These are phyloP conservation scores for Alternaria alternata DNA, from an alignment of 2,329 filamentous ascomycete species.

Conservation along the genomic window DNA sequence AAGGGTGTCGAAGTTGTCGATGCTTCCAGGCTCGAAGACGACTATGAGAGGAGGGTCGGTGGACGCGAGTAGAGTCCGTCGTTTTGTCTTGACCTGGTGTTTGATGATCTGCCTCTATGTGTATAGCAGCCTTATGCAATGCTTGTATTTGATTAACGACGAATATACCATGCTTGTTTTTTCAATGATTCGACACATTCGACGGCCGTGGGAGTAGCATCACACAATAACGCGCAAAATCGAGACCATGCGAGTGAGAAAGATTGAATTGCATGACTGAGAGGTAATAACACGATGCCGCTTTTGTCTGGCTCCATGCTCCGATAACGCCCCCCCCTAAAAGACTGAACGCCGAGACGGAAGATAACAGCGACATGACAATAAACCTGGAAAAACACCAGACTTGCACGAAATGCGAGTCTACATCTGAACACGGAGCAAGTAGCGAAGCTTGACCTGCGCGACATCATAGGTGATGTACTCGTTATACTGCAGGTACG, in stretches of 20 bases:
- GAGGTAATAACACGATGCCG: neutral
- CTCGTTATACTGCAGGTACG: conserved; percentile 72
- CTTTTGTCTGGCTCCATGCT: neutral
- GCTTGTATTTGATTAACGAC: conserved; percentile 12
- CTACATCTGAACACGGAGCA: conserved; percentile 65
- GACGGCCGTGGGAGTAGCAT: neutral
- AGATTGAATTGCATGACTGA: neutral
- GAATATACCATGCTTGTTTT: conserved; percentile 9
- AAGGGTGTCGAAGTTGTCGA: conserved; percentile 91
- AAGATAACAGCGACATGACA: neutral
- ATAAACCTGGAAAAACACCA: neutral
- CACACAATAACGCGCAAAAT: neutral
- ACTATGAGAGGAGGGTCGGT: conserved; percentile 82
- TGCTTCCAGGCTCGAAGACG: conserved; percentile 79
- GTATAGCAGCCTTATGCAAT: conserved; percentile 6
- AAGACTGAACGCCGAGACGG: neutral
- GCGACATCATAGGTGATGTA: conserved; percentile 75
- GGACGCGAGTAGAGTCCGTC: conserved; percentile 56
- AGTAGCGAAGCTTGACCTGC: conserved; percentile 74
- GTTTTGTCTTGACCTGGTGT: conserved; percentile 1
- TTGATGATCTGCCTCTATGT: conserved; percentile 9
- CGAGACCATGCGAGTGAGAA: neutral
- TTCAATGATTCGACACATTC: neutral
- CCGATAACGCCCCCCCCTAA: neutral
- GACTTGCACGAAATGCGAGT: neutral